Evolutionary conservation across 306 rosid species (phyloP).

Genomic region (Arachis hypogaea): DNA sequence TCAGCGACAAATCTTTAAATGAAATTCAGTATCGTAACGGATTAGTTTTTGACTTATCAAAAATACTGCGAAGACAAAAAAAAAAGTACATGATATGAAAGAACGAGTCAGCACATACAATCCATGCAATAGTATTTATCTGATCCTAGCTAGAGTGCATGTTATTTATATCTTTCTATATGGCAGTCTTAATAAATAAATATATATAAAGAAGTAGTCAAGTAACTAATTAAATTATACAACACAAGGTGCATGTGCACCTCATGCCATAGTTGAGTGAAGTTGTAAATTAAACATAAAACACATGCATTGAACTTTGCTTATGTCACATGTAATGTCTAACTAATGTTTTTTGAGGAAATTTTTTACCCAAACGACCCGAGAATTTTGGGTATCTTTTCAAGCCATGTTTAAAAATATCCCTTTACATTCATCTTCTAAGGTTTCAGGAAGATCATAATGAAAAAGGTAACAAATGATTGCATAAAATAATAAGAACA

Average conservation of each 20-base stretch:
- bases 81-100: background rate
- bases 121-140: background rate
- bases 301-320: too few relatives aligned
- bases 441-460: conserved; percentile 51
- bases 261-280: background rate
- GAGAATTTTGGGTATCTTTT: conserved; percentile 60
- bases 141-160: background rate
- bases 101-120: background rate
- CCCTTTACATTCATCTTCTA: conserved; percentile 20
- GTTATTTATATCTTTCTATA: background rate
- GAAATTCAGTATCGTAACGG: too few relatives aligned
- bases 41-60: too few relatives aligned
- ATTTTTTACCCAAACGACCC: conserved; percentile 53
- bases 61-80: too few relatives aligned
- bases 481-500: too few relatives aligned
- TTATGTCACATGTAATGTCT: background rate
- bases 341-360: conserved; percentile 43
- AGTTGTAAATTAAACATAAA: too few relatives aligned
- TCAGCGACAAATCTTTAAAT: too few relatives aligned
- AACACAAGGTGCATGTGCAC: background rate
- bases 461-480: conserved; percentile 49
- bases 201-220: too few relatives aligned
- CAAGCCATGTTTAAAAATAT: conserved; percentile 40
- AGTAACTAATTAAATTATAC: too few relatives aligned
- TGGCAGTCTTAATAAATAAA: too few relatives aligned